Conservation (phyloP, 495 filamentous ascomycete genomes). For the Talaromyces adpressus region DNA sequence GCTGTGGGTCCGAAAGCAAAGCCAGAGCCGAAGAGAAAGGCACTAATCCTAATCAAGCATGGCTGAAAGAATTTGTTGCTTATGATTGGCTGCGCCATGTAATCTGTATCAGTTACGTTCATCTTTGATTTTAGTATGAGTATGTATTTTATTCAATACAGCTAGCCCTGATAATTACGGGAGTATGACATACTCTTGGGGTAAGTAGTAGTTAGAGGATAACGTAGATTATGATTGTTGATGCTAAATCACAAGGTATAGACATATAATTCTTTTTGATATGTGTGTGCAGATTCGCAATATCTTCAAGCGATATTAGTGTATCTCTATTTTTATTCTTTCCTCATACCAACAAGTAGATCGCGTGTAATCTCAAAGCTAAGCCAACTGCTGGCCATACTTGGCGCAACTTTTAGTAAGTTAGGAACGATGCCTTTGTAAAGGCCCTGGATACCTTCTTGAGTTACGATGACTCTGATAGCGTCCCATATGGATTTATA, state of each 20-base stretch:
- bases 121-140: neutral
- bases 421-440: slow-evolving; percentile 96
- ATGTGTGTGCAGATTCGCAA: slow-evolving; percentile 2
- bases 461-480: slow-evolving; percentile 65
- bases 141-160: neutral
- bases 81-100: neutral
- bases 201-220: neutral
- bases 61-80: neutral
- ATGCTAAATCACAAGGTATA: neutral
- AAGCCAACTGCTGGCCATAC: slow-evolving; percentile 97
- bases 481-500: slow-evolving; percentile 86
- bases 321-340: slow-evolving; percentile 19
- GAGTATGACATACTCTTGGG: neutral
- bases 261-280: neutral
- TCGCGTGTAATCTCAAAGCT: slow-evolving; percentile 93
- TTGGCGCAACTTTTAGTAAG: slow-evolving; percentile 91
- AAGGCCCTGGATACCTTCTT: slow-evolving; percentile 71
- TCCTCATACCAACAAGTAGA: slow-evolving; percentile 58
- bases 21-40: neutral
- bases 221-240: neutral
- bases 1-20: neutral
- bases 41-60: neutral
- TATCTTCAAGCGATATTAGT: neutral
- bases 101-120: neutral
- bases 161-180: neutral